These are phyloP conservation scores for Knoxia roxburghii DNA, from an alignment of 257 asterid genomes.

Conservation along the genomic window DNA sequence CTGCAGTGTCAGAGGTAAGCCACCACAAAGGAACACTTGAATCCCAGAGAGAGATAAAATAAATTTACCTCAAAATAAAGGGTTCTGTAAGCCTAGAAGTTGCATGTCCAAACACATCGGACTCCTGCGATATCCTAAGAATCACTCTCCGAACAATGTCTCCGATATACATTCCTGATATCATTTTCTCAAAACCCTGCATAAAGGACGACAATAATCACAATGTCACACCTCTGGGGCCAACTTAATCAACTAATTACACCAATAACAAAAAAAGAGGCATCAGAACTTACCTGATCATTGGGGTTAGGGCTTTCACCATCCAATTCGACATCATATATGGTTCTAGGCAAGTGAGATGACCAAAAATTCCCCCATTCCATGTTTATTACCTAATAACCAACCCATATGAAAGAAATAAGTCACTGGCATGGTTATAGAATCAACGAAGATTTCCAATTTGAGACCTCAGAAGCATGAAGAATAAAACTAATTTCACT, in stretches of 20 bases:
- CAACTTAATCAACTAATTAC: not conserved
- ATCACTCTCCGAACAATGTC: slow-evolving; percentile 82
- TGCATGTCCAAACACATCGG: slow-evolving; percentile 53
- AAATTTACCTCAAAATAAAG: slow-evolving; percentile 60
- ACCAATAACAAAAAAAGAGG: not conserved
- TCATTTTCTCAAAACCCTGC: slow-evolving; percentile 90
- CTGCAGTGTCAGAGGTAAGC: not conserved
- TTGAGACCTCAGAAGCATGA: not conserved
- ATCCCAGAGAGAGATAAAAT: not conserved
- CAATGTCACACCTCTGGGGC: not conserved
- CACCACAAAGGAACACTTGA: not conserved
- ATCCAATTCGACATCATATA: slow-evolving; percentile 69
- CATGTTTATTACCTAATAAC: slow-evolving; percentile 69
- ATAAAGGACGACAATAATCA: slow-evolving; percentile 15
- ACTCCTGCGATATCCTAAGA: slow-evolving; percentile 66
- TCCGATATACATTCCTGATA: slow-evolving; percentile 92
- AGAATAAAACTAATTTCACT: not conserved
- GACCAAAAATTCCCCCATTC: slow-evolving; percentile 99
- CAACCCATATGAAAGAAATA: slow-evolving; percentile 1
- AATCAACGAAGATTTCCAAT: not conserved
- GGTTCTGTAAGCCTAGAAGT: slow-evolving; percentile 56
- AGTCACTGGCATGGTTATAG: not conserved
- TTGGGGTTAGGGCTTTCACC: slow-evolving; percentile 74
- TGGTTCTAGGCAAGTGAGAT: slow-evolving; percentile 82
- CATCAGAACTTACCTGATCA: slow-evolving; percentile 51